Evolutionary conservation across 2,329 filamentous ascomycete genomes (phyloP).

Genomic region (Zymoseptoria passerinii): DNA sequence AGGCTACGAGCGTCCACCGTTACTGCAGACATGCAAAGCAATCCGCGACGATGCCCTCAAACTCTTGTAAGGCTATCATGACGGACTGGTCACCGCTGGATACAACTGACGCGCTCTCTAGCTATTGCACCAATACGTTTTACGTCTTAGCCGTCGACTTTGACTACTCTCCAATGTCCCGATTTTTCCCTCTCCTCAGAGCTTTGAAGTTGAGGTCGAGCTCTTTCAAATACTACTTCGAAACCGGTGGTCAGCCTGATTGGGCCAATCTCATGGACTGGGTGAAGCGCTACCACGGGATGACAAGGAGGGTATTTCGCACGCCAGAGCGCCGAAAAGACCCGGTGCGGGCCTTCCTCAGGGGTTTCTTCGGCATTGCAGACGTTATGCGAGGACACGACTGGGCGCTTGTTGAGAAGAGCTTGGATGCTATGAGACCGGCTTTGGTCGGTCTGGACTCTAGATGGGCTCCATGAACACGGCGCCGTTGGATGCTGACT

Average conservation of each 20-base stretch:
- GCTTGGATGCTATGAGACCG: neutral
- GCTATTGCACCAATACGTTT: neutral
- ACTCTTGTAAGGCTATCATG: neutral
- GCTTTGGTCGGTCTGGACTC: neutral
- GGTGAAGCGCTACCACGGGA: neutral
- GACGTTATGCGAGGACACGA: neutral
- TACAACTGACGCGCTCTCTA: neutral
- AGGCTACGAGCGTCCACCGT: neutral
- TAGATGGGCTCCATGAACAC: neutral
- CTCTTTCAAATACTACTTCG: neutral
- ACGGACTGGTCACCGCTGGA: neutral
- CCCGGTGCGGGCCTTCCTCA: neutral
- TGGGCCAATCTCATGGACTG: neutral
- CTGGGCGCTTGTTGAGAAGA: neutral
- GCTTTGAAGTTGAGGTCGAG: too few species aligned
- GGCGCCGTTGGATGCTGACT: neutral
- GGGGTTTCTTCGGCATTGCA: neutral
- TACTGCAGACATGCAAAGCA: conserved; percentile 5
- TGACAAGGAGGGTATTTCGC: neutral
- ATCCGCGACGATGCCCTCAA: conserved; percentile 6
- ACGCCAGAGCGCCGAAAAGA: neutral
- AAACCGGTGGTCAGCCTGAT: neutral
- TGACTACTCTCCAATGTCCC: neutral
- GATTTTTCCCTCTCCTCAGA: neutral
- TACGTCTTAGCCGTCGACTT: neutral